A percentile compares a stretch with the other conserved stretches of the same genome.
These are phyloP conservation scores for Hordeum marinum DNA, from an alignment of 176 grass and related monocot species.

Conservation along the genomic window DNA sequence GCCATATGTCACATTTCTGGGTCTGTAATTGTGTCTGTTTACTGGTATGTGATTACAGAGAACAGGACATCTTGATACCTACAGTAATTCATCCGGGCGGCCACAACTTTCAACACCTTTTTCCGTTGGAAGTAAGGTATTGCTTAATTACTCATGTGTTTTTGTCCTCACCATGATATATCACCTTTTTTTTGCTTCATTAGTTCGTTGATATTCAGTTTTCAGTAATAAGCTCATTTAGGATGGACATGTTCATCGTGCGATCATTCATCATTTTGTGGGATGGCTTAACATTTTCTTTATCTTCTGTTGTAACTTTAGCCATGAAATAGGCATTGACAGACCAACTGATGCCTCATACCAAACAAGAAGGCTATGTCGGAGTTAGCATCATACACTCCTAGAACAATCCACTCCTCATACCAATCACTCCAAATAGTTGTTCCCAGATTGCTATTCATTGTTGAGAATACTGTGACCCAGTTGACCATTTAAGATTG, in stretches of 20 bases:
- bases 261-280: background rate
- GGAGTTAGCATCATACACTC: background rate
- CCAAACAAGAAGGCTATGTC: background rate
- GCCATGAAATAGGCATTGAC: background rate
- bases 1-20: background rate
- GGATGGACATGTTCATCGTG: background rate
- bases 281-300: background rate
- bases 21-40: conserved; percentile 7
- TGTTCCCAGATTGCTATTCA: background rate
- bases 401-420: background rate
- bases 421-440: background rate
- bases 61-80: conserved; percentile 2
- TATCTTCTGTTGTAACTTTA: background rate
- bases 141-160: background rate
- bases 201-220: background rate
- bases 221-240: background rate
- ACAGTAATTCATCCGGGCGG: conserved; percentile 17
- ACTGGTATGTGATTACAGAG: conserved; percentile 20
- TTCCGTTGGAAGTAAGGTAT: conserved; percentile 54
- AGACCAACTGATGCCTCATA: background rate
- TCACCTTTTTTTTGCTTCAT: conserved; percentile 22
- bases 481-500: conserved; percentile 4
- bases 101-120: conserved; percentile 32
- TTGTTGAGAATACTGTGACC: background rate
- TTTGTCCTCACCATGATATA: conserved; percentile 11